Evolutionary conservation across 352 stramenopile species (phyloP).

Genomic region (Globisporangium alternatum): DNA sequence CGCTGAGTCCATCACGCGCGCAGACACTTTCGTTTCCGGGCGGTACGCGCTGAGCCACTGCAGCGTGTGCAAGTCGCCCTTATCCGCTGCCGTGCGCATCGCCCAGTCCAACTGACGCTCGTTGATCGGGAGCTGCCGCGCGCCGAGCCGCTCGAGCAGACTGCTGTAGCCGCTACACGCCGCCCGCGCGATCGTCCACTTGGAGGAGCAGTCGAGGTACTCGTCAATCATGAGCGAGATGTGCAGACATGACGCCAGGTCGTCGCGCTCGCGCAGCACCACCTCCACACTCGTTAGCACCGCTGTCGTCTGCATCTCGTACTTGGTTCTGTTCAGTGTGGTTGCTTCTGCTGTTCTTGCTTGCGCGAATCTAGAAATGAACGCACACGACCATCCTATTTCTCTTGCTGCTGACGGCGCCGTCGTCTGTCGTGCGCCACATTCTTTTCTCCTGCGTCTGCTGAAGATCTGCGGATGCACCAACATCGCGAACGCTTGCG

Average conservation of each 20-base stretch:
- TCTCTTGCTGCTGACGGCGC: neutral
- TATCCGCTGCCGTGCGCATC: constrained; percentile 64
- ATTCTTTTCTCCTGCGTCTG: neutral
- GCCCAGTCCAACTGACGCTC: constrained; percentile 63
- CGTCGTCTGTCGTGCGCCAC: neutral
- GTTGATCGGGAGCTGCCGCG: constrained; percentile 32
- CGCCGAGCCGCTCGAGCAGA: constrained; percentile 48
- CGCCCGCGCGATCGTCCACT: constrained; percentile 58
- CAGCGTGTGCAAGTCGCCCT: constrained; percentile 57
- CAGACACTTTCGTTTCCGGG: constrained; percentile 47
- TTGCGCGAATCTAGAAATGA: constrained; percentile 9
- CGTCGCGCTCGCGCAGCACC: constrained; percentile 42
- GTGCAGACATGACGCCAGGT: constrained; percentile 43
- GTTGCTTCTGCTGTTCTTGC: neutral
- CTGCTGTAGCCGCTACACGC: constrained; percentile 51
- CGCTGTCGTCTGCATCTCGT: constrained; percentile 1
- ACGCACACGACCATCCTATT: too few species aligned
- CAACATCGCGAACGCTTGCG: neutral
- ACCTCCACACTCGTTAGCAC: constrained; percentile 37
- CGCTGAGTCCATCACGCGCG: constrained; percentile 80
- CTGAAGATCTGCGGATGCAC: neutral
- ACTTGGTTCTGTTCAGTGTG: neutral
- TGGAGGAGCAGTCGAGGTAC: constrained; percentile 52
- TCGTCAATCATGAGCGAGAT: constrained; percentile 42
- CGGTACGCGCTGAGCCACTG: constrained; percentile 64